Evolutionary conservation across 2,329 filamentous ascomycete species (phyloP), one percentile per base, ranked within the genome.

Genomic region (Daldinia sp.): DNA sequence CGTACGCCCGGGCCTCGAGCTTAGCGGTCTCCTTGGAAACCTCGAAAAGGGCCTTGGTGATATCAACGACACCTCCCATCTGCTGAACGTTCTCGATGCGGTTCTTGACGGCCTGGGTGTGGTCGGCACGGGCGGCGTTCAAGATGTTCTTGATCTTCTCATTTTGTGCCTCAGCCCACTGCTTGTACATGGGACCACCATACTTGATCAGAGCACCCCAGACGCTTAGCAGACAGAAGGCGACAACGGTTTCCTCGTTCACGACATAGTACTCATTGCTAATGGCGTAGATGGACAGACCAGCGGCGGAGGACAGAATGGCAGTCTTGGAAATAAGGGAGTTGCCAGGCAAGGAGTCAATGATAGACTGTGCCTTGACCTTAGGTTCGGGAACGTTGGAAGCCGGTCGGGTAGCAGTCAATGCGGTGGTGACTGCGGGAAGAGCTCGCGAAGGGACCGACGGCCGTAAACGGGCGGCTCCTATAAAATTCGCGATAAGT

Each of bases 201-300:
- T 93, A 97, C 82, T 96, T 95, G 83, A 92, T 94, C 74, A 97
- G 86, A 67, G 89, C 93, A 76, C 85, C 90, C 90, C 96, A 99
- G 77, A 98, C 92, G 78, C 90, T 93, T 77, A 98, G 84, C 75
- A 99, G 86, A 80, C 91, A 95, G 83, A 99, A 87, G 71, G 92
- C 92, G 77, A 96, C 92, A 77, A 99, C 91, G 68, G 94, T 91
- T 86, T 99, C 95, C 87, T 99, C 95, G 85, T 99, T 99, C 82
- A 99, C 87, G 79, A 99, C 93, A 83, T 97, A 98, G 85, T 98
- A 93, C 88, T 99, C 95, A 84, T 96, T 99, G 89, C 92, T 96
- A 83, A 99, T 93, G 76, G 93, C 95, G 78, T 95, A 96, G 80
- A 96, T 87, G 76, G 92, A 94, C 74, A 96, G 82, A 82, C 91